These are phyloP conservation scores for Thalassiosira hispida DNA, from an alignment of 352 stramenopile species.

Conservation along the genomic window DNA sequence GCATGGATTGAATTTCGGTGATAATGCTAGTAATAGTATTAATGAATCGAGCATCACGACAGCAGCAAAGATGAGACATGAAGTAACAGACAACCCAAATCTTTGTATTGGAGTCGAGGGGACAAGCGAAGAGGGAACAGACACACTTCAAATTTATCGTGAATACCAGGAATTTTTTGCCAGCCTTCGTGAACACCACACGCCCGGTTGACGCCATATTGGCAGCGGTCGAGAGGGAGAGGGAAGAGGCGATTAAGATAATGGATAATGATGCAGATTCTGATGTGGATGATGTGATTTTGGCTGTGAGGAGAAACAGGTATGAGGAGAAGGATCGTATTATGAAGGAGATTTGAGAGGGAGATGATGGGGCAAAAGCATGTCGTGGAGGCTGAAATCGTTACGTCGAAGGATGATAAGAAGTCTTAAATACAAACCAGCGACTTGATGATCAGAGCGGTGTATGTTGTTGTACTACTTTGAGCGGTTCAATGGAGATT, in stretches of 20 bases:
- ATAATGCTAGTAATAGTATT: conserved; percentile 22
- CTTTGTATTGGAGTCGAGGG: conserved; percentile 28
- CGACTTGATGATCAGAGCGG: too few relatives aligned
- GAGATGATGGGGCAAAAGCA: conserved; percentile 26
- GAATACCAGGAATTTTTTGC: conserved; percentile 70
- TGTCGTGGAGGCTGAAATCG: conserved; percentile 26
- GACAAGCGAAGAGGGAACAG: conserved; percentile 8
- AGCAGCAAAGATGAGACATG: conserved; percentile 59
- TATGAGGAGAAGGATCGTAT: conserved; percentile 51
- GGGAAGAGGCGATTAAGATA: conserved; percentile 76
- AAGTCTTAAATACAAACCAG: too few relatives aligned
- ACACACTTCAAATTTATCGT: conserved; percentile 57
- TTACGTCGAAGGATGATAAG: conserved; percentile 19
- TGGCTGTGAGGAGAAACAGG: conserved; percentile 63
- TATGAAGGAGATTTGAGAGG: conserved; percentile 37
- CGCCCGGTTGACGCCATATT: conserved; percentile 73
- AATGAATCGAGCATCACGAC: conserved; percentile 42
- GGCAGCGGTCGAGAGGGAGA: conserved; percentile 71
- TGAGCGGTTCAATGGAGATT: too few relatives aligned
- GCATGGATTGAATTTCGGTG: conserved; percentile 20
- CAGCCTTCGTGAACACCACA: conserved; percentile 67
- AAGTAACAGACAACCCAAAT: conserved; percentile 30
- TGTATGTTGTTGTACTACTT: too few relatives aligned
- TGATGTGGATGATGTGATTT: conserved; percentile 78
- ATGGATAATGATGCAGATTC: conserved; percentile 76